These are phyloP conservation scores for Candida schatavii DNA, from an alignment of 805 yeast species.

Conservation along the genomic window DNA sequence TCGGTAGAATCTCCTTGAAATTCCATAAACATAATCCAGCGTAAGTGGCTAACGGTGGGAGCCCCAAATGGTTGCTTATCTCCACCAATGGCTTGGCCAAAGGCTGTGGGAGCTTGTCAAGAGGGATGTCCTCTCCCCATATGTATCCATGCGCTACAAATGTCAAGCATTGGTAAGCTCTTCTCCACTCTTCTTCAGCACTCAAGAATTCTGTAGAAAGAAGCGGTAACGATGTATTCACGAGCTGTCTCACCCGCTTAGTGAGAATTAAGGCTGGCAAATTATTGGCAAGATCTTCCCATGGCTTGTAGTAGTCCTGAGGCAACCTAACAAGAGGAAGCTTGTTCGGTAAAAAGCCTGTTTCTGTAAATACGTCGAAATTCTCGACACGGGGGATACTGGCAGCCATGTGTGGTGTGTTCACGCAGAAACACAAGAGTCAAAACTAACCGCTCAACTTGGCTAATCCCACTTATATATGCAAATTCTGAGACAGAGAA, in stretches of 20 bases:
- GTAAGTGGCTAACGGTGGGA: constrained; percentile 87
- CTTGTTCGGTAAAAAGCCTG: constrained; percentile 78
- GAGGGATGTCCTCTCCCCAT: constrained; percentile 73
- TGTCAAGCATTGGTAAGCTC: constrained; percentile 79
- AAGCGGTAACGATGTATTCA: constrained; percentile 59
- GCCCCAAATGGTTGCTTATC: constrained; percentile 55
- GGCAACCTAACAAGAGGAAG: constrained; percentile 63
- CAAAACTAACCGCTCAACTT: too few species aligned
- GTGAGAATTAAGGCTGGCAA: constrained; percentile 75
- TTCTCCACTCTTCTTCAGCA: constrained; percentile 53
- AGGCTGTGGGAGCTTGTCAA: constrained; percentile 60
- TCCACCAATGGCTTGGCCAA: constrained; percentile 68
- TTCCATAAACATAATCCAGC: constrained; percentile 90
- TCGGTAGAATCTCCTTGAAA: constrained; percentile 59
- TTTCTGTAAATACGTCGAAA: constrained; percentile 64
- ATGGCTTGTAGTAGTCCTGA: constrained; percentile 60
- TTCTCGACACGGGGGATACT: constrained; percentile 40
- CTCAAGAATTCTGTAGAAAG: constrained; percentile 47
- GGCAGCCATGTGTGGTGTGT: not conserved
- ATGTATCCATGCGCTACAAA: constrained; percentile 86
- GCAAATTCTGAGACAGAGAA: not conserved
- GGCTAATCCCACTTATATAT: too few species aligned
- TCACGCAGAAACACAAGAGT: too few species aligned
- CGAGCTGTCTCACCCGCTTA: constrained; percentile 53
- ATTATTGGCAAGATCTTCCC: constrained; percentile 70